These are phyloP conservation scores for Aureobasidium subglaciale DNA, from an alignment of 2,329 filamentous ascomycete genomes.

Conservation along the genomic window DNA sequence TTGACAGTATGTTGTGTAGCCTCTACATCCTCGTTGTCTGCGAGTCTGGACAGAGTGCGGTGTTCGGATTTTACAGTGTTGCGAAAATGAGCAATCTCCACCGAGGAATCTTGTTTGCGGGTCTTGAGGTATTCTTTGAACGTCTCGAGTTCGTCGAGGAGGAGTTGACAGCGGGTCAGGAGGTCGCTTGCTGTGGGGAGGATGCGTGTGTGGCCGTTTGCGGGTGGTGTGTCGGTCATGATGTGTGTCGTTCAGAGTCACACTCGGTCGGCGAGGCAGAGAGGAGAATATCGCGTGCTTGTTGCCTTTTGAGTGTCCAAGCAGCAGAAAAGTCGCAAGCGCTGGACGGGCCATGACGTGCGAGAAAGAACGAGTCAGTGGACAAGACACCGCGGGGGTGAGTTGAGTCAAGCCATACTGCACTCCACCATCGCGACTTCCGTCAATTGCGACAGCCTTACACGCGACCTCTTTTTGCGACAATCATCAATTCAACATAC, in stretches of 20 bases:
- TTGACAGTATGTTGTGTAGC: conserved; percentile 47
- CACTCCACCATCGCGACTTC: too few species aligned
- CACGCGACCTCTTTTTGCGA: not conserved
- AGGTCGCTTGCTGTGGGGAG: conserved; percentile 22
- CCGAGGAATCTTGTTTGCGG: conserved; percentile 30
- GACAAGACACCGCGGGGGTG: conserved; percentile 1
- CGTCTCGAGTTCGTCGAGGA: conserved; percentile 36
- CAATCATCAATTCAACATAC: not conserved
- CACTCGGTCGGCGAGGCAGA: not conserved
- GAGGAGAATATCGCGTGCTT: not conserved
- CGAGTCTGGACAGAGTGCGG: conserved; percentile 26
- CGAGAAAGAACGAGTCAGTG: not conserved
- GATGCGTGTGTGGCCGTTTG: not conserved
- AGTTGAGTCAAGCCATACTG: not conserved
- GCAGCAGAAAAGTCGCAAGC: not conserved
- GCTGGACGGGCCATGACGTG: not conserved
- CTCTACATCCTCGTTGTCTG: conserved; percentile 12
- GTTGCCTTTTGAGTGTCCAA: not conserved
- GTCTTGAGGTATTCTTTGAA: conserved; percentile 31
- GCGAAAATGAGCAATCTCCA: conserved; percentile 30
- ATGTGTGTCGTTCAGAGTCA: not conserved
- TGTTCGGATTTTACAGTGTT: conserved; percentile 30
- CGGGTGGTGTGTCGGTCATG: not conserved
- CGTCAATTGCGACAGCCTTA: not conserved
- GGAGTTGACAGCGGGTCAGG: conserved; percentile 30